Conservation (phyloP, 2,329 filamentous ascomycete species). For the Elsinoe ampelina region DNA sequence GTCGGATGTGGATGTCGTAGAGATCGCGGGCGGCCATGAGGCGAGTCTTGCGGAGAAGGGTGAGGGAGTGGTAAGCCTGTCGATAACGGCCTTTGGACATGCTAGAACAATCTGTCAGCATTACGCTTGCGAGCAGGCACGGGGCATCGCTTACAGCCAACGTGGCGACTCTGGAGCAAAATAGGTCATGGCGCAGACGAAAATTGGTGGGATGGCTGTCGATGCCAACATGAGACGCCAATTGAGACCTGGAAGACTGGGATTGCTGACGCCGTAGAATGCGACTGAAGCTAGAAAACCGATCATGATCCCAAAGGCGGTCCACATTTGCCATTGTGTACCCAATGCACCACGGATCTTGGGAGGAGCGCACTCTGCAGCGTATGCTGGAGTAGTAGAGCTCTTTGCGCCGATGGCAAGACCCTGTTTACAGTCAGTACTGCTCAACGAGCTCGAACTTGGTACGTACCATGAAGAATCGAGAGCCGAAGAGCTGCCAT, state of each 20-base stretch:
- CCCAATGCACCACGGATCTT: constrained; percentile 35
- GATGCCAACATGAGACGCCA: constrained; percentile 34
- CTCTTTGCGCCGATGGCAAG: constrained; percentile 36
- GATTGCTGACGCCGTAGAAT: constrained; percentile 38
- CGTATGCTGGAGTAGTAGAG: constrained; percentile 36
- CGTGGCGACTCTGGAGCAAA: constrained; percentile 37
- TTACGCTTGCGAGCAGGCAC: not conserved
- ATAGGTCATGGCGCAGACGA: constrained; percentile 27
- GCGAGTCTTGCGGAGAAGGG: constrained; percentile 26
- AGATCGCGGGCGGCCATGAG: constrained; percentile 34
- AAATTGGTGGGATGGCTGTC: constrained; percentile 32
- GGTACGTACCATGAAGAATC: constrained; percentile 18
- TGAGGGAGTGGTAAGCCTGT: constrained; percentile 30
- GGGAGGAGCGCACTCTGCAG: constrained; percentile 31
- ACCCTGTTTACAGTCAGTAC: too few species aligned
- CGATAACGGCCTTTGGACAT: constrained; percentile 32
- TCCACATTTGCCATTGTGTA: constrained; percentile 40
- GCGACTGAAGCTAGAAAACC: constrained; percentile 34
- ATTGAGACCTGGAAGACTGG: constrained; percentile 34
- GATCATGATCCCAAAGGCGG: constrained; percentile 38
- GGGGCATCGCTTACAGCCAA: not conserved
- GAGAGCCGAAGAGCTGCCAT: constrained; percentile 17
- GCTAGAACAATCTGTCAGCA: constrained; percentile 22
- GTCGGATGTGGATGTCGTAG: constrained; percentile 26
- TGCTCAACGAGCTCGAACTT: too few species aligned